A percentile compares a stretch with the other conserved stretches of the same genome.
These are phyloP conservation scores for Fusarium piperis DNA, from an alignment of 2,329 filamentous ascomycete species.

Conservation along the genomic window DNA sequence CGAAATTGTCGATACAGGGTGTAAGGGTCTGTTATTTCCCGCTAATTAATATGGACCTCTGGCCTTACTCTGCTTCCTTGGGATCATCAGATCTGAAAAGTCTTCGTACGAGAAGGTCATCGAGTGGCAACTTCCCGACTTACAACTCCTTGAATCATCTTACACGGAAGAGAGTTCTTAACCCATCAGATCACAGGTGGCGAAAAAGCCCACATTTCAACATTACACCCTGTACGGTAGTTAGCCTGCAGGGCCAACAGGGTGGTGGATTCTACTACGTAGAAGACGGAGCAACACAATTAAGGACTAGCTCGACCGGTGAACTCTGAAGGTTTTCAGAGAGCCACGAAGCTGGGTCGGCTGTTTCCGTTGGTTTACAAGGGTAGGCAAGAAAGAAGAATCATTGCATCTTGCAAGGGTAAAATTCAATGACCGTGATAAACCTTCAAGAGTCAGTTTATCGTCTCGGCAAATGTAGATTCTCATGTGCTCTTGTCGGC, in stretches of 20 bases:
- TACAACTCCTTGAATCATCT: neutral
- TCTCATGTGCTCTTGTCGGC: neutral
- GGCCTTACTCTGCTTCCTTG: too few relatives aligned
- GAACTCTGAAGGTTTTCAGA: neutral
- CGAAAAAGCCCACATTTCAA: too few relatives aligned
- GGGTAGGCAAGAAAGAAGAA: neutral
- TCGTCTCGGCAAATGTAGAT: neutral
- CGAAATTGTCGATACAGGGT: too few relatives aligned
- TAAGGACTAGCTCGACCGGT: neutral
- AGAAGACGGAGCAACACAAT: neutral
- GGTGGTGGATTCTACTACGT: too few relatives aligned
- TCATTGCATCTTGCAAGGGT: neutral
- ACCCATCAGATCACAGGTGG: too few relatives aligned
- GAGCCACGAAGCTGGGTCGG: neutral
- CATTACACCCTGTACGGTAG: too few relatives aligned
- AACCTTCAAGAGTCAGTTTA: neutral
- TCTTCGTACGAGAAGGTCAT: neutral
- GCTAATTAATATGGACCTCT: too few relatives aligned
- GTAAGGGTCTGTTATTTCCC: too few relatives aligned
- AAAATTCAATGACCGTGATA: neutral
- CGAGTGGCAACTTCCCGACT: neutral
- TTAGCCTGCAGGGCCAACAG: neutral
- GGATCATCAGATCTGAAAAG: neutral
- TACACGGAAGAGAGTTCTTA: neutral
- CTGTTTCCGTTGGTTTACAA: neutral